Evolutionary conservation across 2,329 filamentous ascomycete genomes (phyloP).

Genomic region (Salinomyces thailandicus): DNA sequence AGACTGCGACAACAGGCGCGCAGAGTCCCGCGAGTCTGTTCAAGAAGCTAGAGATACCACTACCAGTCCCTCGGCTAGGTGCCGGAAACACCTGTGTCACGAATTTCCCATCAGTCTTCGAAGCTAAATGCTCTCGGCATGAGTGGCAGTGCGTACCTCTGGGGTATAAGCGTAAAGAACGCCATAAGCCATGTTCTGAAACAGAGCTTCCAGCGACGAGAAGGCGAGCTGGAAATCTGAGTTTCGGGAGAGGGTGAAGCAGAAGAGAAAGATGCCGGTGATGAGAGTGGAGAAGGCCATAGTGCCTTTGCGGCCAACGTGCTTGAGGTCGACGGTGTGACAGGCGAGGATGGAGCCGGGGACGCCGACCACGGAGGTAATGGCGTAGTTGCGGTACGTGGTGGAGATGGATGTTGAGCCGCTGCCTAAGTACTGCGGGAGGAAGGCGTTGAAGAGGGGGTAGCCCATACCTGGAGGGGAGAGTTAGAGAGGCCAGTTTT

Average conservation of each 20-base stretch:
- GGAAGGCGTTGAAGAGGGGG: conserved; percentile 78
- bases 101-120: too few relatives aligned
- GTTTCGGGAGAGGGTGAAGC: conserved; percentile 37
- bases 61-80: conserved; percentile 60
- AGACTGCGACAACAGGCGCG: conserved; percentile 55
- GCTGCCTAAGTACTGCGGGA: conserved; percentile 67
- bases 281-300: conserved; percentile 58
- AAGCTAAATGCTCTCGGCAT: too few relatives aligned
- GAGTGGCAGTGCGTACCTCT: too few relatives aligned
- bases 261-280: conserved; percentile 58
- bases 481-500: too few relatives aligned
- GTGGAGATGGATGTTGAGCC: conserved; percentile 29
- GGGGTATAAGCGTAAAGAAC: conserved; percentile 59
- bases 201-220: conserved; percentile 52
- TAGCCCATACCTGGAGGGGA: conserved; percentile 44
- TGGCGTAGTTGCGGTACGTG: conserved; percentile 71
- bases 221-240: conserved; percentile 45
- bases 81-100: conserved; percentile 69
- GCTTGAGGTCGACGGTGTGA: conserved; percentile 60
- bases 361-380: conserved; percentile 65
- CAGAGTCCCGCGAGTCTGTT: conserved; percentile 58
- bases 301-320: conserved; percentile 59
- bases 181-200: conserved; percentile 54
- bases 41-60: conserved; percentile 60
- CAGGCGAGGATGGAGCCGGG: conserved; percentile 67